phyloP scores from a whole-genome alignment of 2,329 filamentous ascomycete genomes.

The Scorias spongiosa region DNA sequence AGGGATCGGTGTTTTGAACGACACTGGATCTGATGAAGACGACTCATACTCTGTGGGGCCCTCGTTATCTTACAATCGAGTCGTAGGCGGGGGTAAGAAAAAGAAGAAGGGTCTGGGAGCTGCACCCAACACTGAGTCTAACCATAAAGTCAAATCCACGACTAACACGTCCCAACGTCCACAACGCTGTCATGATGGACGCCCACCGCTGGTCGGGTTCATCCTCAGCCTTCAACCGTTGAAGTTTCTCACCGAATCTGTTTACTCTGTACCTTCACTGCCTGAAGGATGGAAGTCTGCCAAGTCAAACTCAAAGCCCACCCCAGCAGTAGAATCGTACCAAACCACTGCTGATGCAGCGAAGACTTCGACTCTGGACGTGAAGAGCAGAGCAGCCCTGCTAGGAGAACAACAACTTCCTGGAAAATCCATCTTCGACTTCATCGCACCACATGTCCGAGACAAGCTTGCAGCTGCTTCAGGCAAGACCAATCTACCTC shows the following conservation, averaged over 20 bases:
- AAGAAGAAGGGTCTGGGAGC: conserved; percentile 41
- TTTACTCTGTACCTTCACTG: conserved; percentile 50
- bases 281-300: conserved; percentile 58
- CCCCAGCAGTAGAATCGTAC: conserved; percentile 23
- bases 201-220: conserved; percentile 67
- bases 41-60: conserved; percentile 92
- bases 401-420: conserved; percentile 70
- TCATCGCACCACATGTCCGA: conserved; percentile 61
- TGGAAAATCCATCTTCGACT: conserved; percentile 93
- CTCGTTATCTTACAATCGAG: conserved; percentile 70
- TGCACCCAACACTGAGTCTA: conserved; percentile 18
- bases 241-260: conserved; percentile 29
- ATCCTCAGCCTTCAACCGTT: conserved; percentile 42
- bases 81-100: conserved; percentile 68
- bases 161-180: conserved; percentile 1
- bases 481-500: conserved; percentile 62
- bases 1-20: conserved; percentile 78
- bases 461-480: conserved; percentile 62
- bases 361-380: conserved; percentile 59
- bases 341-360: conserved; percentile 63
- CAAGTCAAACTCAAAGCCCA: background rate
- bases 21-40: conserved; percentile 87
- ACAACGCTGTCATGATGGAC: conserved; percentile 58
- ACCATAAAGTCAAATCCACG: conserved; percentile 38
- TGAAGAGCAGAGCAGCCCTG: conserved; percentile 59